A percentile compares a stretch with the other conserved stretches of the same genome.
Conservation (phyloP, 345 rosid species). For the Euclidium syriacum region DNA sequence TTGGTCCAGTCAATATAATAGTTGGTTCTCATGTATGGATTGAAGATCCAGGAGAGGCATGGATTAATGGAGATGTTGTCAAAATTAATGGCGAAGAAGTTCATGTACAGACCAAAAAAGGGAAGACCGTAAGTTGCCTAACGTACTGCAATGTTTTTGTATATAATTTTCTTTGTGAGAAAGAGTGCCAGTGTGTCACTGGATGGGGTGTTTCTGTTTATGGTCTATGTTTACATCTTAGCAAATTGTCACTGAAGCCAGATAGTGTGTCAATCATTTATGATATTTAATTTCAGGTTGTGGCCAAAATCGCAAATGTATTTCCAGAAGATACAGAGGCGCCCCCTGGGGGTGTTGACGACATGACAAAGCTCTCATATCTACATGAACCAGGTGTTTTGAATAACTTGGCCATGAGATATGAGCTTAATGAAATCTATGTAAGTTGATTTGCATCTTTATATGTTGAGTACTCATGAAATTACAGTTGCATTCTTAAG, state of each 20-base stretch:
- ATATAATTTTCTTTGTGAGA: constrained; percentile 8
- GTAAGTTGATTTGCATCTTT: constrained; percentile 45
- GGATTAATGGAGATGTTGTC: constrained; percentile 91
- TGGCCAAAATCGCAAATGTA: constrained; percentile 71
- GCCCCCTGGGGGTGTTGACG: constrained; percentile 97
- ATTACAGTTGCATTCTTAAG: not conserved
- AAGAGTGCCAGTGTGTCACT: not conserved
- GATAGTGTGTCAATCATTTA: not conserved
- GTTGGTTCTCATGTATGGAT: constrained; percentile 98
- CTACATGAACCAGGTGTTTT: constrained; percentile 98
- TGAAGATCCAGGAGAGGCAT: constrained; percentile 73
- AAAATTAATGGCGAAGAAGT: constrained; percentile 70
- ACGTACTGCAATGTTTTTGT: not conserved
- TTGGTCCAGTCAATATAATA: constrained; percentile 73
- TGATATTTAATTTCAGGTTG: constrained; percentile 50
- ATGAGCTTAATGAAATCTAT: constrained; percentile 96
- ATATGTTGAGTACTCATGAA: not conserved
- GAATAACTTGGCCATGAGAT: constrained; percentile 87
- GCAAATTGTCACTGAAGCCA: not conserved
- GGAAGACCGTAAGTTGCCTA: constrained; percentile 65
- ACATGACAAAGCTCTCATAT: constrained; percentile 99
- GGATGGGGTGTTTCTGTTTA: not conserved
- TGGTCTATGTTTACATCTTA: constrained; percentile 1
- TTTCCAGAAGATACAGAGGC: constrained; percentile 97
- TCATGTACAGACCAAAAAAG: constrained; percentile 58